Evolutionary conservation across 148 eudicot genomes (phyloP).

Genomic region (Beta vulgaris): DNA sequence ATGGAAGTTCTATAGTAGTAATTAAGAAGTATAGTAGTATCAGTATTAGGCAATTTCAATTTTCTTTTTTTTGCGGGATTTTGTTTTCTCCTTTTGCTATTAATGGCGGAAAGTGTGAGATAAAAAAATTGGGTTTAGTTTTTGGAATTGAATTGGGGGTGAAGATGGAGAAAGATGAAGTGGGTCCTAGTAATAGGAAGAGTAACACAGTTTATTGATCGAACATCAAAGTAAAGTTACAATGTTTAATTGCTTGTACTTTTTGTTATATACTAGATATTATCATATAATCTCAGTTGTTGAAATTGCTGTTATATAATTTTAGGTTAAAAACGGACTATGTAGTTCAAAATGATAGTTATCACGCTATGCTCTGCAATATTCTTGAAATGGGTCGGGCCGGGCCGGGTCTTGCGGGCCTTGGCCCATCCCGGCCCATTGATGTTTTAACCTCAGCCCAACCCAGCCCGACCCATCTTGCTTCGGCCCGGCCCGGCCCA

Average conservation of each 20-base stretch:
- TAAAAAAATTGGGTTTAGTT: slow-evolving; percentile 13
- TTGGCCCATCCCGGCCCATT: too few relatives aligned
- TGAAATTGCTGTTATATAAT: too few relatives aligned
- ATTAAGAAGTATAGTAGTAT: neutral
- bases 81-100: neutral
- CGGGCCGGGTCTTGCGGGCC: too few relatives aligned
- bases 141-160: neutral
- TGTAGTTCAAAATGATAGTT: too few relatives aligned
- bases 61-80: too few relatives aligned
- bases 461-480: too few relatives aligned
- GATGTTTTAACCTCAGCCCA: too few relatives aligned
- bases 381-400: too few relatives aligned
- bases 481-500: too few relatives aligned
- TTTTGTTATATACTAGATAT: neutral
- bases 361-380: too few relatives aligned
- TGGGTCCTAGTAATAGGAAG: slow-evolving; percentile 41
- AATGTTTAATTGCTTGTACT: slow-evolving; percentile 36
- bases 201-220: slow-evolving; percentile 70
- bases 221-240: slow-evolving; percentile 85
- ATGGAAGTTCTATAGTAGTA: slow-evolving; percentile 46
- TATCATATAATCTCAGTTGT: neutral
- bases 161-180: slow-evolving; percentile 19
- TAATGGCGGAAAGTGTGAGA: neutral
- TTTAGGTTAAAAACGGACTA: too few relatives aligned
- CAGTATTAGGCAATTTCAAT: neutral